Evolutionary conservation across 139 green algal species (phyloP), one percentile per base, ranked within the genome.

Genomic region (Diplosphaera chodatii): DNA sequence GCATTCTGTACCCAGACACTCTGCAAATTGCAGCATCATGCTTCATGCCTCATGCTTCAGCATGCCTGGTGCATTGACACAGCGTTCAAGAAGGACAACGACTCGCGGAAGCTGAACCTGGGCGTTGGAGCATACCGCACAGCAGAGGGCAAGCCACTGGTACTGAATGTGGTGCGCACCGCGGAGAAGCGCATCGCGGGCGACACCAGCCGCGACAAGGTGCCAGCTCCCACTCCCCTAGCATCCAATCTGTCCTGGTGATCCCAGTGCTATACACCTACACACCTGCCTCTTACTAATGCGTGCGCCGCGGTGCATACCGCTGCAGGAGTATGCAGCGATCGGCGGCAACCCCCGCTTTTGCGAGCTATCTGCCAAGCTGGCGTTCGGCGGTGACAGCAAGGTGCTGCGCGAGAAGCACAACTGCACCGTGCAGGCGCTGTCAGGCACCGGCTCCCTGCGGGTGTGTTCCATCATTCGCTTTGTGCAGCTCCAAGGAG

Each of bases 381-480:
- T 97, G 34, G 88, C 92, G 0, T 90, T 94, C 76, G 91, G 91
- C 15, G 68, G 63, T 0, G 68, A 78, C 64, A 79, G 73, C 70
- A 23, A 40, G 0, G 78, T 81, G 2, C 41, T 90, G 3, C n/a
- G 55, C 29, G 76, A 88, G 41, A 73, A 72, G 13, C 65, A 71
- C 64, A 70, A 84, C 4, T 83, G 77, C 4, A 90, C 83, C n/a
- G 67, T 98, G 31, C 93, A 98, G 84, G 84, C 82, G 3, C 84
- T 99, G 28, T 97, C 91, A 40, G 95, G 95, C 63, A 99, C 95
- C 5, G 95, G 95, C 41, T 92, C 87, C 18, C 85, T 99, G 68
- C 84, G 93, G 34, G 83, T 98, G 21, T 40, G 73, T 20, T 4
- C 4, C 56, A 32, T 21, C 32, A 56, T 30, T n/a, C n/a, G n/a